Evolutionary conservation across 1,139 yeast genomes (phyloP), one percentile per base, ranked within the genome.

Genomic region (Magnusiomyces paraingens): DNA sequence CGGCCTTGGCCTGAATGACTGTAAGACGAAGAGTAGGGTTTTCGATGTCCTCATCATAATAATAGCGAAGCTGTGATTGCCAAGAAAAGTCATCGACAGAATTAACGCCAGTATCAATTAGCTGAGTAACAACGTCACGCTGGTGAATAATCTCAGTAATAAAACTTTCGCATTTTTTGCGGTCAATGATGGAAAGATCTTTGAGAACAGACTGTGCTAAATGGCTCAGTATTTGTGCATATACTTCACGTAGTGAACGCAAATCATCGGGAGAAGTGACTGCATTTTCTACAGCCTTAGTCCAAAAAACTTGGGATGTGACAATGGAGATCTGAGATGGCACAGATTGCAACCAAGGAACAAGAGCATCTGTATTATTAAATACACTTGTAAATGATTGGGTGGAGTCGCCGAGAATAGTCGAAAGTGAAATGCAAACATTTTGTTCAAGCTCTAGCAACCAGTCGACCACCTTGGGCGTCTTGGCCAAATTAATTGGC

Each of bases 141-240:
- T 84, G 87, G 59, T 86, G 91, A 14, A 86, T 76, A 6, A 80
- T 59, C 59, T 88, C 96, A 29, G 87, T 79, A 12, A 87, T 73
- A 17, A 88, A 61, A 15, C 78, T 73, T 61, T 86, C 90, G 20
- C 76, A 62, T 57, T 81, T 82, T 52, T 71, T 73, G 35, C 84
- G 67, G n/a, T 65, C 66, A 17, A 81, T 59, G 0, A 57, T 12
- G 0, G 65, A 50, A 1, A 74, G 57, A 1, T 74, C 71, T 0
- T 59, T 55, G 15, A 70, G 55, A 2, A 74, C 73, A 4, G 61
- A 52, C 0, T 58, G 50, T 0, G 80, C 73, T 15, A 74, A 59
- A 2, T 55, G 20, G 1, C 55, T 48, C 3, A 78, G 63, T 2
- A 70, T 46, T 6, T 59, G 15, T 1, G 52, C 52, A 3, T 56